Conservation (phyloP, 352 stramenopile species). For the Phytophthora europaea region DNA sequence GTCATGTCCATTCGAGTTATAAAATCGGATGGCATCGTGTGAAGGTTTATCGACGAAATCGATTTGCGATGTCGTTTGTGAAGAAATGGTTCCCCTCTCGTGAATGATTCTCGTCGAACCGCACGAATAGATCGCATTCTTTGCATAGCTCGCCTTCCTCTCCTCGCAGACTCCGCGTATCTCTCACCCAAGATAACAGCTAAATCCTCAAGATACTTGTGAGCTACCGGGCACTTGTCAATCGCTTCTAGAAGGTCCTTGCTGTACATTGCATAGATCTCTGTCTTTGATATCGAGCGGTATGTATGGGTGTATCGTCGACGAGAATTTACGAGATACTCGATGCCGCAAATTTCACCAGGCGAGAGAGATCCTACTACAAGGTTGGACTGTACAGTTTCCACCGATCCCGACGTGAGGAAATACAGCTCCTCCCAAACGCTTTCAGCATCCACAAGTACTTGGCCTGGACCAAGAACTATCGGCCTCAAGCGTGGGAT, state of each 20-base stretch:
- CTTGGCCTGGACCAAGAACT: slow-evolving; percentile 64
- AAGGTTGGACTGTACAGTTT: slow-evolving; percentile 67
- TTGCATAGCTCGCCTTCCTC: slow-evolving; percentile 51
- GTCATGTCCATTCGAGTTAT: slow-evolving; percentile 41
- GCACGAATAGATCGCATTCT: slow-evolving; percentile 43
- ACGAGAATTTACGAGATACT: slow-evolving; percentile 68
- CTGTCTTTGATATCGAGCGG: slow-evolving; percentile 67
- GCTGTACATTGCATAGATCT: slow-evolving; percentile 78
- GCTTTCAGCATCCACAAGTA: slow-evolving; percentile 79
- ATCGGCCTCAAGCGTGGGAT: slow-evolving; percentile 73
- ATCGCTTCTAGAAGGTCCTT: slow-evolving; percentile 65
- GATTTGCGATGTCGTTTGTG: slow-evolving; percentile 79
- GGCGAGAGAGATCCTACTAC: slow-evolving; percentile 66
- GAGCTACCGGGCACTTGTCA: slow-evolving; percentile 68
- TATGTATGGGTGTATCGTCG: slow-evolving; percentile 78
- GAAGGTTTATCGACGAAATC: slow-evolving; percentile 46
- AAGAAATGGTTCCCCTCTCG: slow-evolving; percentile 56
- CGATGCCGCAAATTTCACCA: slow-evolving; percentile 82
- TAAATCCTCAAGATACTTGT: slow-evolving; percentile 76
- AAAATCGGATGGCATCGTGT: slow-evolving; percentile 51
- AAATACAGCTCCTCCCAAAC: slow-evolving; percentile 89
- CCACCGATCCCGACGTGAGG: slow-evolving; percentile 62
- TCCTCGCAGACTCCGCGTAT: slow-evolving; percentile 68
- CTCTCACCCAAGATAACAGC: slow-evolving; percentile 64
- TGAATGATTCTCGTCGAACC: slow-evolving; percentile 30